phyloP scores from a whole-genome alignment of 768 basidiomycete genomes.

The Jaapia argillacea region DNA sequence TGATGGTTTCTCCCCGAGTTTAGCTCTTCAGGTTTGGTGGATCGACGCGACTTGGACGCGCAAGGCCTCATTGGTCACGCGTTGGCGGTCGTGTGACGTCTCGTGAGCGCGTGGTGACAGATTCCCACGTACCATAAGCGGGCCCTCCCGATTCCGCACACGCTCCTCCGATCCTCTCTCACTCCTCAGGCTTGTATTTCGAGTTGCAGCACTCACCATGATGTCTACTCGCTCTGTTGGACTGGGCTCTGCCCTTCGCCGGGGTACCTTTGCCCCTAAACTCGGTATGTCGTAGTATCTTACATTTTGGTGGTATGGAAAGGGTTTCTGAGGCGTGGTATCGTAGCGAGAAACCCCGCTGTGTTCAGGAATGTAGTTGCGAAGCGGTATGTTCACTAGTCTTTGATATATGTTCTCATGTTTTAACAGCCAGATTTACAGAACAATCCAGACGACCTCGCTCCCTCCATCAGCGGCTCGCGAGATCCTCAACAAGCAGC shows the following conservation, averaged over 20 bases:
- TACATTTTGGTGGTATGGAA: background rate
- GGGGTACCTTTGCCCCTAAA: conserved; percentile 28
- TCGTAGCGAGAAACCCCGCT: conserved; percentile 33
- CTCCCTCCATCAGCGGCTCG: conserved; percentile 45
- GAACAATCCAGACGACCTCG: conserved; percentile 56
- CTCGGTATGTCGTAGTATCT: conserved; percentile 12
- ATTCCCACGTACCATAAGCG: too few relatives aligned
- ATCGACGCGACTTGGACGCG: too few relatives aligned
- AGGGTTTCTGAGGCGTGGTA: background rate
- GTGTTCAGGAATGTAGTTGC: conserved; percentile 17
- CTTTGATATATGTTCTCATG: background rate
- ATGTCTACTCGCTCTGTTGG: conserved; percentile 43
- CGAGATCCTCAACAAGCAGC: conserved; percentile 78
- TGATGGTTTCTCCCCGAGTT: too few relatives aligned
- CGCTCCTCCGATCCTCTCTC: too few relatives aligned
- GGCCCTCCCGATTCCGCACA: too few relatives aligned
- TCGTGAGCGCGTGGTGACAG: too few relatives aligned
- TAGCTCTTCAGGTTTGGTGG: too few relatives aligned
- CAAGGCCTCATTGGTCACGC: too few relatives aligned
- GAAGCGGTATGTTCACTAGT: conserved; percentile 27
- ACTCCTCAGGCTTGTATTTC: too few relatives aligned
- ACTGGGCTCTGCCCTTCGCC: conserved; percentile 45
- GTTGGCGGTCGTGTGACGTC: too few relatives aligned
- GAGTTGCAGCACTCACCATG: conserved; percentile 24
- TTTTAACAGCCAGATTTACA: conserved; percentile 11